Evolutionary conservation across 2,329 filamentous ascomycete species (phyloP), one percentile per base, ranked within the genome.

Genomic region (Thelonectria rubi): DNA sequence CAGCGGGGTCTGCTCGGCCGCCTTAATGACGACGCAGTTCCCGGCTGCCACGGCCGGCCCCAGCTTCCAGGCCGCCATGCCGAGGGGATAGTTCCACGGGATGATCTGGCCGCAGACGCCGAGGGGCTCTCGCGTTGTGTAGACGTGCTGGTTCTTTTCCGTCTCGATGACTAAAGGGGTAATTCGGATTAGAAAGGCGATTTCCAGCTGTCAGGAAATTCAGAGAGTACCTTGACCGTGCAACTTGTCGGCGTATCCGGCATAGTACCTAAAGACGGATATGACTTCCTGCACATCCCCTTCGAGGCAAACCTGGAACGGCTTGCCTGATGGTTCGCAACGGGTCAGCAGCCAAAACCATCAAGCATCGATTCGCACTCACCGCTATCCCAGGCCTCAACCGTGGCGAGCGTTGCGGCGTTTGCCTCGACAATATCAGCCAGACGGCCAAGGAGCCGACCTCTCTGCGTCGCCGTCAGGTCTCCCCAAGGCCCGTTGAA

Each of bases 221-320:
- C n/a, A 9, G 32, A 5, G 6, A 15, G 12, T 51, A 21, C 11
- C 17, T 34, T 40, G 34, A 8, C 49, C 34, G 37, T 26, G 20
- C 10, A 52, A 86, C 80, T 93, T 93, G 77, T 93, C 91, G 30
- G 90, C 89, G 77, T 86, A 93, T 46, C 91, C 91, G 47, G 86
- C 90, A 72, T 93, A 48, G 34, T 55, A 48, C 20, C 43, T 11
- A 5, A 45, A 3, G 1, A 45, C 20, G 17, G 9, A 3, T 2
- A 17, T 5, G n/a, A 21, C n/a, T 7, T 32, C 20, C 3, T 15
- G 26, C 8, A 46, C 2, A 15, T 46, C 32, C 11, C 9, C 12
- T 6, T 18, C 10, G 12, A 14, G 17, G 18, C 17, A 14, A 43
- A 15, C 39, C 17, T 40, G 48, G 32, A 14, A 37, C 3, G 34